Evolutionary conservation across 768 basidiomycete genomes (phyloP).

Genomic region (Calocera viscosa): DNA sequence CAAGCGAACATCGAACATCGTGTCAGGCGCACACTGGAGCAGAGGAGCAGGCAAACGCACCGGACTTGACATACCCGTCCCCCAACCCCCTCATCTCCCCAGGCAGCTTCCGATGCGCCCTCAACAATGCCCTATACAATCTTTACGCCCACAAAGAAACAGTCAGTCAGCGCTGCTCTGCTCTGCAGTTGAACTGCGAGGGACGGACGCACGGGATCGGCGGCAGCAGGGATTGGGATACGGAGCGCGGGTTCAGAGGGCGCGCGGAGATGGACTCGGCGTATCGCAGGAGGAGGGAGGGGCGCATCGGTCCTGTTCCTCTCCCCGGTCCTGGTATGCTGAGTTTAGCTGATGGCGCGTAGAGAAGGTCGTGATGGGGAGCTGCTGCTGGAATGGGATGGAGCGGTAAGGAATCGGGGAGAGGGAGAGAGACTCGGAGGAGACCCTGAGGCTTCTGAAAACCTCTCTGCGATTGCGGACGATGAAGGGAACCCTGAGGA

Average conservation of each 20-base stretch:
- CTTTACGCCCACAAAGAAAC: conserved; percentile 13
- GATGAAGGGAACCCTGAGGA: too few relatives aligned
- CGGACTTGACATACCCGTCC: conserved; percentile 31
- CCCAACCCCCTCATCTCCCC: conserved; percentile 32
- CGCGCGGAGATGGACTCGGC: conserved; percentile 19
- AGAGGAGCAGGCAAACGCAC: conserved; percentile 6
- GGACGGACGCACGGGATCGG: conserved; percentile 26
- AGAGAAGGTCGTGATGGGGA: too few relatives aligned
- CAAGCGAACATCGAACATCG: background rate
- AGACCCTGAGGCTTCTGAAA: too few relatives aligned
- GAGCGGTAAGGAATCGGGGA: too few relatives aligned
- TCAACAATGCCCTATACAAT: conserved; percentile 30
- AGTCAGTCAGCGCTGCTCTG: background rate
- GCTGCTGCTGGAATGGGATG: too few relatives aligned
- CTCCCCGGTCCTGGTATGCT: too few relatives aligned
- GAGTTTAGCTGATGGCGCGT: too few relatives aligned
- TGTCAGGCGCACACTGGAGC: background rate
- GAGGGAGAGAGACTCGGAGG: too few relatives aligned
- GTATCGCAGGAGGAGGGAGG: conserved; percentile 15
- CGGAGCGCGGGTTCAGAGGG: conserved; percentile 20
- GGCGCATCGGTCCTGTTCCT: too few relatives aligned
- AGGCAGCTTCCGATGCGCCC: conserved; percentile 30
- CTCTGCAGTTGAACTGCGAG: background rate
- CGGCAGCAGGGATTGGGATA: conserved; percentile 26
- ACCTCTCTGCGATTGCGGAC: too few relatives aligned